Evolutionary conservation across 805 yeast species (phyloP).

Genomic region (Yamadazyma takamatsuzukensis): DNA sequence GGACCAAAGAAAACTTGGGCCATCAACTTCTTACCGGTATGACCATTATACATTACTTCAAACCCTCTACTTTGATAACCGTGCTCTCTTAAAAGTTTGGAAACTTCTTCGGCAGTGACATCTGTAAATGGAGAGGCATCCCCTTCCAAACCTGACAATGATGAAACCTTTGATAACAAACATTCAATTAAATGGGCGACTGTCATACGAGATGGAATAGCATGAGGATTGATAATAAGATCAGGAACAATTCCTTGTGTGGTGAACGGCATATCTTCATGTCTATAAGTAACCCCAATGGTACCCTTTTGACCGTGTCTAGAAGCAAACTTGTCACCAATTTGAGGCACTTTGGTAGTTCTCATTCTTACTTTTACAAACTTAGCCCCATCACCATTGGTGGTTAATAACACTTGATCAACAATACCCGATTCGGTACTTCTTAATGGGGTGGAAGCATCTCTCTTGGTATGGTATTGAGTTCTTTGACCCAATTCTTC

Average conservation of each 20-base stretch:
- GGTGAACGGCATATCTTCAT: constrained; percentile 98
- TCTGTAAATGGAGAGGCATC: constrained; percentile 99
- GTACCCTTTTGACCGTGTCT: constrained; percentile 99
- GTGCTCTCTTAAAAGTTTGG: constrained; percentile 86
- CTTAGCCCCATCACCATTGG: constrained; percentile 96
- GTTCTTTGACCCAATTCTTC: constrained; percentile 99
- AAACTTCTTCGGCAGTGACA: constrained; percentile 96
- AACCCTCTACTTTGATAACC: constrained; percentile 98
- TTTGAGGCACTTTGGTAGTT: constrained; percentile 97
- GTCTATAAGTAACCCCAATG: constrained; percentile 96
- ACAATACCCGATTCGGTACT: constrained; percentile 98
- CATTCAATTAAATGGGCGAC: constrained; percentile 99
- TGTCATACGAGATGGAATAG: constrained; percentile 99
- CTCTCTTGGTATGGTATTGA: constrained; percentile 96
- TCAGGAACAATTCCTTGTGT: constrained; percentile 97
- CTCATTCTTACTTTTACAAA: constrained; percentile 98
- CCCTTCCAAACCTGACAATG: constrained; percentile 95
- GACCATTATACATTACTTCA: constrained; percentile 98
- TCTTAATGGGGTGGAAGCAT: constrained; percentile 96
- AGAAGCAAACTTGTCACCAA: constrained; percentile 98
- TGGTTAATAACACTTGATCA: constrained; percentile 93
- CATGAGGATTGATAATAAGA: constrained; percentile 96
- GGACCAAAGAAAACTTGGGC: constrained; percentile 99
- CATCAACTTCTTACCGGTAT: constrained; percentile 96
- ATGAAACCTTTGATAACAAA: constrained; percentile 89